phyloP scores from a whole-genome alignment of 805 yeast species.

The Lipomyces japonicus region DNA sequence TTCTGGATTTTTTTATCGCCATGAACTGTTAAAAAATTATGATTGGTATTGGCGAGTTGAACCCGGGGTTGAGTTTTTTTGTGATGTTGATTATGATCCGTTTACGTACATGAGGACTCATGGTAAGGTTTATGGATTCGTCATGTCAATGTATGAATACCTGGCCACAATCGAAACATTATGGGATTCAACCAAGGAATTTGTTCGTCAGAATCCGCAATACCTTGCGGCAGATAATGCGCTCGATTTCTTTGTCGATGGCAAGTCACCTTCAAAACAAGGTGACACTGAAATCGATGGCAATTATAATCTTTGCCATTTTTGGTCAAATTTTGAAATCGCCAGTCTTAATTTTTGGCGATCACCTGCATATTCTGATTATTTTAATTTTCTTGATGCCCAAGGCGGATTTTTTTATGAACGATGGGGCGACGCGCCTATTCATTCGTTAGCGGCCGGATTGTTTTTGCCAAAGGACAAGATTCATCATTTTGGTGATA shows the following conservation, averaged over 20 bases:
- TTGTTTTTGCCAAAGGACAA: slow-evolving; percentile 54
- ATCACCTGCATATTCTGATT: slow-evolving; percentile 60
- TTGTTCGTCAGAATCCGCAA: slow-evolving; percentile 56
- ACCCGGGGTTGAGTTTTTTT: slow-evolving; percentile 82
- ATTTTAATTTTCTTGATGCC: slow-evolving; percentile 63
- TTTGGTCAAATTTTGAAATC: slow-evolving; percentile 84
- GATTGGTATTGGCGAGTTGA: slow-evolving; percentile 95
- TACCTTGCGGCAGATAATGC: slow-evolving; percentile 63
- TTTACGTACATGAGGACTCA: slow-evolving; percentile 74
- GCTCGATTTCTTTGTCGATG: slow-evolving; percentile 53
- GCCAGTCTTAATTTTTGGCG: slow-evolving; percentile 73
- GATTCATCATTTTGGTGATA: slow-evolving; percentile 66
- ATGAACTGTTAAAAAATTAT: slow-evolving; percentile 63
- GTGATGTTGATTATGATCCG: slow-evolving; percentile 72
- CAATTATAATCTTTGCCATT: slow-evolving; percentile 78
- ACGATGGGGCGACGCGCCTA: slow-evolving; percentile 93
- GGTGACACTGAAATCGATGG: slow-evolving; percentile 50
- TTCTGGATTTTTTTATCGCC: slow-evolving; percentile 84
- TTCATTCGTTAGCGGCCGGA: slow-evolving; percentile 75
- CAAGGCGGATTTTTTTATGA: slow-evolving; percentile 82
- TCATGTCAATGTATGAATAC: slow-evolving; percentile 78
- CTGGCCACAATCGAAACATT: slow-evolving; percentile 79
- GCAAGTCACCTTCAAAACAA: slow-evolving; percentile 43
- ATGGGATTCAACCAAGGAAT: slow-evolving; percentile 70
- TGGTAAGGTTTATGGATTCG: slow-evolving; percentile 80